phyloP scores from a whole-genome alignment of 2,329 filamentous ascomycete species.

The Sarocladium oryzae region DNA sequence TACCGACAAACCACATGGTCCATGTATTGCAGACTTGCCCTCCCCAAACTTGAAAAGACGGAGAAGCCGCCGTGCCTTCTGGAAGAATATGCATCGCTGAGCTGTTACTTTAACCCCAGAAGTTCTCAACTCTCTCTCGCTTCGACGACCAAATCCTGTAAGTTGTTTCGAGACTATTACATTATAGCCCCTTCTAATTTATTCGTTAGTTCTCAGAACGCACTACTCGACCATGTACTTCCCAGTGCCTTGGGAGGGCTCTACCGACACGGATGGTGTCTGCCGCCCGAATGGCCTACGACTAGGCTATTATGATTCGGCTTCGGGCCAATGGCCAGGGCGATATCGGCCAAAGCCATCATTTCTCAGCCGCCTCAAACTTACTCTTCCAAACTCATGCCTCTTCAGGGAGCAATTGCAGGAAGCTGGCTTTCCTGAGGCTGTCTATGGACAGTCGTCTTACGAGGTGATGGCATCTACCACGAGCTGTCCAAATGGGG shows the following conservation, averaged over 20 bases:
- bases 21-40: slow-evolving; percentile 25
- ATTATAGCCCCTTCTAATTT: too few relatives aligned
- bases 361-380: slow-evolving; percentile 37
- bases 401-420: slow-evolving; percentile 26
- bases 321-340: slow-evolving; percentile 30
- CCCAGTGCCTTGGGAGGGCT: slow-evolving; percentile 22
- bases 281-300: slow-evolving; percentile 39
- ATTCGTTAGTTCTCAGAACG: slow-evolving; percentile 19
- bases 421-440: not conserved
- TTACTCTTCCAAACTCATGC: slow-evolving; percentile 29
- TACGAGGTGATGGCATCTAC: slow-evolving; percentile 47
- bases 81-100: slow-evolving; percentile 18
- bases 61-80: slow-evolving; percentile 18
- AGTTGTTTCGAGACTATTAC: too few relatives aligned
- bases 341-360: slow-evolving; percentile 24
- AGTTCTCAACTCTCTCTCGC: slow-evolving; percentile 19
- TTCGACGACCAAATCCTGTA: slow-evolving; percentile 24
- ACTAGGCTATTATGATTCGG: slow-evolving; percentile 40
- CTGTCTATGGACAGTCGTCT: slow-evolving; percentile 38
- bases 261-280: slow-evolving; percentile 11
- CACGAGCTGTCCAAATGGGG: slow-evolving; percentile 35
- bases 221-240: slow-evolving; percentile 21
- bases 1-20: slow-evolving; percentile 38
- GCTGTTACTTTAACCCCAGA: slow-evolving; percentile 12
- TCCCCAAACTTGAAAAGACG: slow-evolving; percentile 13